Evolutionary conservation across 1,284 basidiomycete species (phyloP).

Genomic region (Salmacisia buchloeana): DNA sequence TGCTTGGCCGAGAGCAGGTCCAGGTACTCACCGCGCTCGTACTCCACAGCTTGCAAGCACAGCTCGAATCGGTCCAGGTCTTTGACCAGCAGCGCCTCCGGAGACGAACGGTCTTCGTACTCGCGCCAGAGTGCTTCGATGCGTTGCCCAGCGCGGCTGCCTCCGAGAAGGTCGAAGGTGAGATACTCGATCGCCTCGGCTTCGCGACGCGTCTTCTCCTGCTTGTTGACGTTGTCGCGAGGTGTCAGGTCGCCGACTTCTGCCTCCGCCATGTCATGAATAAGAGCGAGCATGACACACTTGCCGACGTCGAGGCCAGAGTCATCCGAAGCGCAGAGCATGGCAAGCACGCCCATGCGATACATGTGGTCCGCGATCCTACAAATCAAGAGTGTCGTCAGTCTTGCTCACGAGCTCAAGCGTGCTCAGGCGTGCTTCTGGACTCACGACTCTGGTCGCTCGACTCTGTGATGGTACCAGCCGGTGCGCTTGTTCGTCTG

Average conservation of each 20-base stretch:
- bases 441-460: conserved; percentile 55
- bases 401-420: background rate
- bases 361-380: conserved; percentile 93
- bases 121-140: conserved; percentile 84
- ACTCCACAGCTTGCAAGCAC: conserved; percentile 63
- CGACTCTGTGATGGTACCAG: conserved; percentile 45
- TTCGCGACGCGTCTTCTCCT: conserved; percentile 73
- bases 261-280: conserved; percentile 94
- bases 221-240: conserved; percentile 73
- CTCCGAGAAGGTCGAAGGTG: conserved; percentile 78
- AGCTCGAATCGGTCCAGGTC: conserved; percentile 92
- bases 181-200: conserved; percentile 80
- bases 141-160: conserved; percentile 68
- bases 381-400: background rate
- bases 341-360: conserved; percentile 84
- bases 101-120: conserved; percentile 75
- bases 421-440: too few species aligned
- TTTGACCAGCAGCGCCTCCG: conserved; percentile 87
- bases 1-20: background rate
- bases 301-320: conserved; percentile 55
- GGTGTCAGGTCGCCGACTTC: conserved; percentile 95
- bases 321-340: conserved; percentile 62
- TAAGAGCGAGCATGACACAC: conserved; percentile 80
- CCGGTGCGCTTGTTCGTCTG: conserved; percentile 39
- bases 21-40: conserved; percentile 28